A percentile compares a stretch with the other conserved stretches of the same genome.
phyloP scores from a whole-genome alignment of 345 rosid genomes.

The Euclidium syriacum region DNA sequence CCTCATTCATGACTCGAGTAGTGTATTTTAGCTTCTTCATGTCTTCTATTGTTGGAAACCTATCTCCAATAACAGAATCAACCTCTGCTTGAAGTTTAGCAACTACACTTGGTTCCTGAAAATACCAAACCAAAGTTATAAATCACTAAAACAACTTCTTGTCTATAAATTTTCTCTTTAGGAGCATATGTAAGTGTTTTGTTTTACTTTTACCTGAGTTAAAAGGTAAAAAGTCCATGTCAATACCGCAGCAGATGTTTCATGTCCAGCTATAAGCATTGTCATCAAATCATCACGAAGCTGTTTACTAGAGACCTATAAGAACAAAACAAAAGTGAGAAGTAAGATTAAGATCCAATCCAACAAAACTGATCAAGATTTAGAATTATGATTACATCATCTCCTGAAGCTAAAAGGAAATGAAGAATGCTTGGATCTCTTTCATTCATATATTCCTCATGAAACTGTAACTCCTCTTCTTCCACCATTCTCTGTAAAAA shows the following conservation, averaged over 20 bases:
- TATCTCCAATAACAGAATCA: conserved; percentile 86
- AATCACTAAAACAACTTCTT: background rate
- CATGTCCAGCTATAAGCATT: conserved; percentile 98
- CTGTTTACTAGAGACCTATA: conserved; percentile 94
- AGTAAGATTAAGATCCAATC: conserved; percentile 3
- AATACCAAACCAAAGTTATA: conserved; percentile 17
- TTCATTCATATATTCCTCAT: conserved; percentile 89
- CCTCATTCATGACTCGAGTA: conserved; percentile 90
- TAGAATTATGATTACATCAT: conserved; percentile 53
- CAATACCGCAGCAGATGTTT: conserved; percentile 92
- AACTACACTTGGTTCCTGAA: conserved; percentile 72
- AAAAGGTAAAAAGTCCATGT: conserved; percentile 97
- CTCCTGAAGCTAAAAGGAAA: conserved; percentile 89
- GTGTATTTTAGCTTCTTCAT: conserved; percentile 89
- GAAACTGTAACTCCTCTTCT: conserved; percentile 86
- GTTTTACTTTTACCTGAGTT: conserved; percentile 47
- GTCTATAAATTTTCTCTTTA: background rate
- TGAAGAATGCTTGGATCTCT: conserved; percentile 97
- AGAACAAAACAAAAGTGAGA: conserved; percentile 26
- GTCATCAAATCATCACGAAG: conserved; percentile 99
- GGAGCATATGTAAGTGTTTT: background rate
- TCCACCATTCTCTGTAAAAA: conserved; percentile 78
- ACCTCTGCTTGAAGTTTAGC: conserved; percentile 92
- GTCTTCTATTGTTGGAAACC: conserved; percentile 74
- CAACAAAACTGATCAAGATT: conserved; percentile 6